Evolutionary conservation across 345 rosid species (phyloP), one percentile per base, ranked within the genome.

Genomic region (Acer campestre): DNA sequence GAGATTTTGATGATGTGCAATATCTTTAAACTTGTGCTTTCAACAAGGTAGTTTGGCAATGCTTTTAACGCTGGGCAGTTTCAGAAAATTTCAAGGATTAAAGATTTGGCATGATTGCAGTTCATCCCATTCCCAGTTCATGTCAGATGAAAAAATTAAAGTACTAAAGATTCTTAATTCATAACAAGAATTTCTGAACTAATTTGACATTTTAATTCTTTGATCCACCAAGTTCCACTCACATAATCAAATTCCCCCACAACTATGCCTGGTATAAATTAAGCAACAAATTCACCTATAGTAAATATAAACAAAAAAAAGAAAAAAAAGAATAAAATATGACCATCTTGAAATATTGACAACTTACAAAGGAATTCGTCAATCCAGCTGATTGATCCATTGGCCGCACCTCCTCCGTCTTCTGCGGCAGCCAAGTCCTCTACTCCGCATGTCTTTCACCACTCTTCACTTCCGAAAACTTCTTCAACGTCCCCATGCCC

Each of bases 291-390:
- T 62, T 53, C 63, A 42, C 46, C 22, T 22, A 7, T 59, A 25
- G 20, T 6, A 20, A 29, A 25, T 42, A 61, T 40, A 27, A 67
- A 61, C 44, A 0, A 2, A 2, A 25, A 20, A 70, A 61, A 42
- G 49, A 61, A 3, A 40, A 55, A 51, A 75, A 3, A 56, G 6
- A 16, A 7, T 48, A 31, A 2, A 67, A 46, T 25, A 69, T 10
- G 73, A 27, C 31, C 70, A 40, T n/a, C 13, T 67, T 42, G 16
- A 67, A 67, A 40, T 31, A 31, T 31, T 4, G 35, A 31, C 25
- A 49, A 79, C 94, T 84, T 83, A 91, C 98, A 94, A 63, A 10
- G 94, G 86, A 79, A 96, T 85, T 70, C 95, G 76, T 93, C 96
- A 90, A 46, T 88, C 80, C 53, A 76, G 74, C 73, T 82, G 85